Percentiles rank a stretch among this genome's conserved stretches.
Conservation (phyloP, 2,329 filamentous ascomycete species). For the Aureobasidium sp. region DNA sequence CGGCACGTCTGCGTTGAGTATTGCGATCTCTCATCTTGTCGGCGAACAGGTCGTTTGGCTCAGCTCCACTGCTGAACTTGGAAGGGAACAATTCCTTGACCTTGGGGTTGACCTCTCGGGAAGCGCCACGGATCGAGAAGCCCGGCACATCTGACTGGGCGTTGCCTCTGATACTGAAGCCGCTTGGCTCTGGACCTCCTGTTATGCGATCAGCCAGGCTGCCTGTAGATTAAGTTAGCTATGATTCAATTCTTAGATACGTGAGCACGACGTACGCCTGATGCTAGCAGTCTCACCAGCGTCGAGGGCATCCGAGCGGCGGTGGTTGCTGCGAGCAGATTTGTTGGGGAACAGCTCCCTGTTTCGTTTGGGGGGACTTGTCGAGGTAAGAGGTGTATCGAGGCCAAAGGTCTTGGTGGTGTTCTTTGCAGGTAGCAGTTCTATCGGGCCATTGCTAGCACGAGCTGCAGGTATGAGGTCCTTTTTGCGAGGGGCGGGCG, state of each 20-base stretch:
- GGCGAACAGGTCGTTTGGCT: constrained; percentile 27
- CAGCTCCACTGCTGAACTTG: constrained; percentile 23
- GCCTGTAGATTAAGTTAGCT: neutral
- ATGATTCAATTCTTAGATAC: neutral
- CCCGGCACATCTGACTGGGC: constrained; percentile 19
- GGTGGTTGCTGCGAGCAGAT: constrained; percentile 33
- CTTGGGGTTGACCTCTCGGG: constrained; percentile 19
- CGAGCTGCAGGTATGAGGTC: constrained; percentile 16
- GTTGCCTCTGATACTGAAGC: constrained; percentile 31
- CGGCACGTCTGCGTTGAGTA: constrained; percentile 22
- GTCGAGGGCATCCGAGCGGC: constrained; percentile 38
- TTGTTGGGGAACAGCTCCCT: constrained; percentile 37
- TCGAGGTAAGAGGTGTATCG: neutral
- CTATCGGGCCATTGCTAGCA: constrained; percentile 19
- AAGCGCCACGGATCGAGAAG: constrained; percentile 28
- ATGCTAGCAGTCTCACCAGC: constrained; percentile 21
- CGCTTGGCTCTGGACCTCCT: constrained; percentile 18
- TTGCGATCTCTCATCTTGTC: constrained; percentile 28
- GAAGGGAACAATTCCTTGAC: constrained; percentile 30
- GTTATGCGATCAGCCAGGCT: constrained; percentile 19
- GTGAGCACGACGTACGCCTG: constrained; percentile 9
- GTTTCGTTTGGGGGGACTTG: constrained; percentile 22
- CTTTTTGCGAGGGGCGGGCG: constrained; percentile 24
- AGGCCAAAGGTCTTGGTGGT: constrained; percentile 13
- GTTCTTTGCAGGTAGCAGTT: constrained; percentile 9